Evolutionary conservation across 805 yeast genomes (phyloP).

Genomic region (Hanseniaspora hatyaiensis): DNA sequence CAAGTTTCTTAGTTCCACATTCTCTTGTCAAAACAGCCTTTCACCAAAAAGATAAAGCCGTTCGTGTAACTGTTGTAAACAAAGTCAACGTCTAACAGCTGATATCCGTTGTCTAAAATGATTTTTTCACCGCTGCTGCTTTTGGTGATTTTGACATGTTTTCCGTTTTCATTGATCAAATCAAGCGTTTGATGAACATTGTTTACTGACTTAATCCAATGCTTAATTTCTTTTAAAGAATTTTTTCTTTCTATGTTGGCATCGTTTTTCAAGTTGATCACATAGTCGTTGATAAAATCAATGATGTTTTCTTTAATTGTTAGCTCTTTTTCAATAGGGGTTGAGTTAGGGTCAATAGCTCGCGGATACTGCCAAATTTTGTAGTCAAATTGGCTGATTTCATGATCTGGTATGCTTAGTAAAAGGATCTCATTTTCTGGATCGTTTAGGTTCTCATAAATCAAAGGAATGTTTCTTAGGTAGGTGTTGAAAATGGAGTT

Average conservation of each 20-base stretch:
- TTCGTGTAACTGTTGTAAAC: slow-evolving; percentile 1
- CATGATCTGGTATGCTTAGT: slow-evolving; percentile 6
- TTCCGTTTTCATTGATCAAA: slow-evolving; percentile 12
- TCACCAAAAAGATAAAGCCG: slow-evolving; percentile 4
- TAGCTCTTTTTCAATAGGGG: slow-evolving; percentile 8
- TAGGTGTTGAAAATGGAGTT: slow-evolving; percentile 12
- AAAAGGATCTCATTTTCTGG: neutral
- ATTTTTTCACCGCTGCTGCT: neutral
- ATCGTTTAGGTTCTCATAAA: neutral
- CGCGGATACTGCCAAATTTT: slow-evolving; percentile 15
- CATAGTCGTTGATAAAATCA: slow-evolving; percentile 12
- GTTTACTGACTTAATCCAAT: neutral
- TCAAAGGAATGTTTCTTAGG: slow-evolving; percentile 5
- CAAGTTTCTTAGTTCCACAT: neutral
- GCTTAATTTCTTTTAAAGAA: neutral
- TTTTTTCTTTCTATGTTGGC: neutral
- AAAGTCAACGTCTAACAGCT: neutral
- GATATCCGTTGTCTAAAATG: neutral
- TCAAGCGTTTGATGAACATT: neutral
- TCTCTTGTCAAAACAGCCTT: slow-evolving; percentile 13
- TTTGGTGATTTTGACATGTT: neutral
- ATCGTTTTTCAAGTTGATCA: neutral
- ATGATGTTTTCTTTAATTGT: slow-evolving; percentile 6
- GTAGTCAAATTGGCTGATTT: slow-evolving; percentile 1
- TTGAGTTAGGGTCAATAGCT: neutral